A percentile compares a stretch with the other conserved stretches of the same genome.
Evolutionary conservation across 331 rosid species (phyloP).

Genomic region (Acacia concinna): DNA sequence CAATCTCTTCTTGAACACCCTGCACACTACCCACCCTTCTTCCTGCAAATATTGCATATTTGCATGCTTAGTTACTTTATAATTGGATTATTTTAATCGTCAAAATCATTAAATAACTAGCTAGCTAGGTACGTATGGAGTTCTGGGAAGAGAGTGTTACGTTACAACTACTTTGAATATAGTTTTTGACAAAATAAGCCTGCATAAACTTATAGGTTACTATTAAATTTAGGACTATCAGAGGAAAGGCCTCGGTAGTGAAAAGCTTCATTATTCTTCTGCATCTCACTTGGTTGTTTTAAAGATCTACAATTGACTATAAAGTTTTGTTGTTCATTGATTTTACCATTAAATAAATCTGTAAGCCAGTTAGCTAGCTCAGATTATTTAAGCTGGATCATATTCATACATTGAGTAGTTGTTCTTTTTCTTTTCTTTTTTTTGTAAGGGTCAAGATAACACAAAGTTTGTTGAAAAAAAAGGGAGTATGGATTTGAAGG

Average conservation of each 20-base stretch:
- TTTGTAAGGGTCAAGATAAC: too few relatives aligned
- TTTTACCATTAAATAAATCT: too few relatives aligned
- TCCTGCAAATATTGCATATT: conserved; percentile 45
- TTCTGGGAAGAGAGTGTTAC: neutral
- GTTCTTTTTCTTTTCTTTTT: too few relatives aligned
- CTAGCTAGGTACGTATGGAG: neutral
- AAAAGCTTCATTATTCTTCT: neutral
- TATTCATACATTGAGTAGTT: too few relatives aligned
- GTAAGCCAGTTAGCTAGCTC: too few relatives aligned
- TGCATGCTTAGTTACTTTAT: too few relatives aligned
- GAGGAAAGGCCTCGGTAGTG: neutral
- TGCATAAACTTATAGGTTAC: neutral
- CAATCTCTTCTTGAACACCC: conserved; percentile 84
- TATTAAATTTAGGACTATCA: neutral
- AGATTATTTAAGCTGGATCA: too few relatives aligned
- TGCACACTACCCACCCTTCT: conserved; percentile 95
- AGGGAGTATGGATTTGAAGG: neutral
- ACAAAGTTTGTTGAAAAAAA: neutral
- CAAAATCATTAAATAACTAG: neutral
- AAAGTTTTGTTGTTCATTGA: too few relatives aligned
- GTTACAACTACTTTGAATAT: neutral
- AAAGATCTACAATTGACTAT: neutral
- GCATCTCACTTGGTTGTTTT: neutral
- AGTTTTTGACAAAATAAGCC: neutral
- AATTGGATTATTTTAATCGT: too few relatives aligned